Evolutionary conservation across 2,329 filamentous ascomycete species (phyloP).

Genomic region (Albifimbria verrucaria): DNA sequence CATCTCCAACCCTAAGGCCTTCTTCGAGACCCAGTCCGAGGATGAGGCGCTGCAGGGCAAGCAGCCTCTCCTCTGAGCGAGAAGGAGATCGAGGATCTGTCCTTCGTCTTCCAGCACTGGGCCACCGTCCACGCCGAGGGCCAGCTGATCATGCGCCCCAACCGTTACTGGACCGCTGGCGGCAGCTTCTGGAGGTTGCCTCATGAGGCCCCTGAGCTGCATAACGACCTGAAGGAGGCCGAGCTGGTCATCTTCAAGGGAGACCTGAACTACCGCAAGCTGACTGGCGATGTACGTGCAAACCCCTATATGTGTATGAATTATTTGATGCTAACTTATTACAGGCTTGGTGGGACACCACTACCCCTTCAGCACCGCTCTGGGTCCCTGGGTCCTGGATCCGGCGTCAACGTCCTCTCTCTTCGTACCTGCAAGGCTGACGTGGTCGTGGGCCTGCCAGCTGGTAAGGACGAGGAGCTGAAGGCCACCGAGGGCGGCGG

Average conservation of each 20-base stretch:
- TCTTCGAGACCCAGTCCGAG: slow-evolving; percentile 74
- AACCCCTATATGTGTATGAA: neutral
- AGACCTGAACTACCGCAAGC: slow-evolving; percentile 92
- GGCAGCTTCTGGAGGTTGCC: slow-evolving; percentile 90
- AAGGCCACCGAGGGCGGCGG: slow-evolving; percentile 65
- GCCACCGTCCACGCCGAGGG: slow-evolving; percentile 76
- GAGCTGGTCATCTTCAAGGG: slow-evolving; percentile 96
- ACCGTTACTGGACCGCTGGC: slow-evolving; percentile 85
- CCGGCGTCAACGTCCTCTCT: slow-evolving; percentile 79
- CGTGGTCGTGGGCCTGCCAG: slow-evolving; percentile 82
- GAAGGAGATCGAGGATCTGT: slow-evolving; percentile 62
- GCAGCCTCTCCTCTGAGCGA: slow-evolving; percentile 62
- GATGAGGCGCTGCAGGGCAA: slow-evolving; percentile 59
- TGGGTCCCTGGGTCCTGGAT: slow-evolving; percentile 83
- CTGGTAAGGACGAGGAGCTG: slow-evolving; percentile 80
- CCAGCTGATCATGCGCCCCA: slow-evolving; percentile 76
- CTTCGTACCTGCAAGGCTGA: slow-evolving; percentile 96
- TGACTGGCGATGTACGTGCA: slow-evolving; percentile 75
- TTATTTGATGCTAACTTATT: slow-evolving; percentile 6
- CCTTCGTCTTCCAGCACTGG: slow-evolving; percentile 82
- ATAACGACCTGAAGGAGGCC: slow-evolving; percentile 74
- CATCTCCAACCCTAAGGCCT: slow-evolving; percentile 70
- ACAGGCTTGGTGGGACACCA: slow-evolving; percentile 67
- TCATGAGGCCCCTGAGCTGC: slow-evolving; percentile 60
- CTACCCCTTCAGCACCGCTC: slow-evolving; percentile 82